Evolutionary conservation across 208 protist species (phyloP), one percentile per base, ranked within the genome.

Genomic region (Spironucleus salmonicida): DNA sequence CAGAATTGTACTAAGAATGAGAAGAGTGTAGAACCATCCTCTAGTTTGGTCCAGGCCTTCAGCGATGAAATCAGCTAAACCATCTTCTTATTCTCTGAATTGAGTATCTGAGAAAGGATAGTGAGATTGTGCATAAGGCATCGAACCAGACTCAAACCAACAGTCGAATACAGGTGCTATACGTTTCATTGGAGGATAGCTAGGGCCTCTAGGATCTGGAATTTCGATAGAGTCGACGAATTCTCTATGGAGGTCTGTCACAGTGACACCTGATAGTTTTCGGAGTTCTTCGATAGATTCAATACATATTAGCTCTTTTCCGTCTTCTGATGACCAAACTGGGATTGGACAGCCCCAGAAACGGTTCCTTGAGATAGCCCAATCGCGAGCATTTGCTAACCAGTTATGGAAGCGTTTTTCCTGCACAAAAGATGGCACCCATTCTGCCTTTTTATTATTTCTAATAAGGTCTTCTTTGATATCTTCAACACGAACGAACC

Each of bases 61-160:
- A 53, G 93, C 95, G 71, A 98, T 95, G 83, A 99, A 99, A 87
- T 99, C 92, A 41, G 93, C 95, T 29, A 95, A 96, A 88, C 98
- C 98, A 30, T 57, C 76, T 13, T 87, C 61, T 35, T 87, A 45
- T 80, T 95, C 94, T 29, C 78, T 64, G 45, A 98, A 93, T 79
- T 94, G 87, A 84, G 97, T 96, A 82, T 98, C 94, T 4, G 4
- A 4, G 78, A 99, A 99, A 45, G 97, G 97, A 85, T 98, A 99
- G 86, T 99, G 96, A 0, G 4, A 7, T 58, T 97, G 93, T 27
- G 92, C 95, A 85, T 97, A 99, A 71, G 96, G 95, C 96, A 99
- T 99, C 11, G 90, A 93, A 59, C 92, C 92, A 42, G 79, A 87
- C 87, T 99, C 97, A 84, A 99, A 99, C 97, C 97, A 99, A 90